These are phyloP conservation scores for Knufia petricola DNA, from an alignment of 2,329 filamentous ascomycete genomes.

Conservation along the genomic window DNA sequence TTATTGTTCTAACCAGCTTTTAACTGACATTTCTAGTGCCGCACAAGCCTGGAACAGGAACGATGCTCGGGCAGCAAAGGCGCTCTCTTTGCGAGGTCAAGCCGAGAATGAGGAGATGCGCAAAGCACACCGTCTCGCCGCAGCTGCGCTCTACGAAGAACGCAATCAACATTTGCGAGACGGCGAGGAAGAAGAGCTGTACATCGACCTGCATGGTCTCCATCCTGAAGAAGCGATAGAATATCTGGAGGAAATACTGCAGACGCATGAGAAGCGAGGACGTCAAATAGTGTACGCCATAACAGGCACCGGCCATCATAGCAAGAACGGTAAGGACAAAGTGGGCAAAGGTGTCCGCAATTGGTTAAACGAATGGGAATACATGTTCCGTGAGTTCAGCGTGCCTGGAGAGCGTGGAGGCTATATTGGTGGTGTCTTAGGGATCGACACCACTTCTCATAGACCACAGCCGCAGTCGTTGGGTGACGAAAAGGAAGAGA, in stretches of 20 bases:
- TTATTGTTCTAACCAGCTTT: neutral
- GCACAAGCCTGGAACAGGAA: slow-evolving; percentile 98
- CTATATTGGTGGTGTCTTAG: slow-evolving; percentile 56
- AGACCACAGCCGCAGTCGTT: slow-evolving; percentile 34
- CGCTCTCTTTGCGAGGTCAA: slow-evolving; percentile 83
- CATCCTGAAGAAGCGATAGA: slow-evolving; percentile 95
- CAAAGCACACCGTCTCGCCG: slow-evolving; percentile 90
- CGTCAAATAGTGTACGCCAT: slow-evolving; percentile 80
- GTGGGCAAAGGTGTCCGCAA: slow-evolving; percentile 85
- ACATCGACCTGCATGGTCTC: slow-evolving; percentile 94
- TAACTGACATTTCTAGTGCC: slow-evolving; percentile 47
- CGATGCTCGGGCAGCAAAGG: slow-evolving; percentile 90
- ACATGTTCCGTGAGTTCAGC: slow-evolving; percentile 90
- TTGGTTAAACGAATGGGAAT: slow-evolving; percentile 92
- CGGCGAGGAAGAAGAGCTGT: slow-evolving; percentile 59
- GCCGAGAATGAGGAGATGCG: slow-evolving; percentile 97
- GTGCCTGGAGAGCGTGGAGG: slow-evolving; percentile 88
- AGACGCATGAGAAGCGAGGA: slow-evolving; percentile 65
- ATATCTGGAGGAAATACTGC: slow-evolving; percentile 78
- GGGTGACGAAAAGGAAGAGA: slow-evolving; percentile 20
- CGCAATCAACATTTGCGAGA: slow-evolving; percentile 62
- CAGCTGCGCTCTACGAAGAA: slow-evolving; percentile 83
- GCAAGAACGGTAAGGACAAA: slow-evolving; percentile 98
- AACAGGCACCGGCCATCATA: slow-evolving; percentile 92
- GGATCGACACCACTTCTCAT: slow-evolving; percentile 53